These are phyloP conservation scores for Fusarium tuaranense DNA, from an alignment of 2,329 filamentous ascomycete species.

Conservation along the genomic window DNA sequence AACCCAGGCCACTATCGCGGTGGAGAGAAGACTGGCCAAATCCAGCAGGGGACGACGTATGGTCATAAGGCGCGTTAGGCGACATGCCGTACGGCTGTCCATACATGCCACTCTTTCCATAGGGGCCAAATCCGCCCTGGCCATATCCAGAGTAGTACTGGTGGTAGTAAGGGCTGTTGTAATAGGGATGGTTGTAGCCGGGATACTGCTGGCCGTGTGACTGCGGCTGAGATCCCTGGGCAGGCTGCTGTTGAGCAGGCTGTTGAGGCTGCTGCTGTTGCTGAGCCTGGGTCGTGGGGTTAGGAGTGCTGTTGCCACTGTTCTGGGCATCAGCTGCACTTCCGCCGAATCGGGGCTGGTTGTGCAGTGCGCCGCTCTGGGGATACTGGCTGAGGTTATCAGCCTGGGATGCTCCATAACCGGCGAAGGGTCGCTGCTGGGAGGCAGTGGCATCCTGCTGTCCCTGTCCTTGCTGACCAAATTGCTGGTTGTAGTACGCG, in stretches of 20 bases:
- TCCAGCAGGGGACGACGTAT: slow-evolving; percentile 64
- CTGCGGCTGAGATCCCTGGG: slow-evolving; percentile 59
- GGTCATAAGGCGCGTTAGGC: slow-evolving; percentile 68
- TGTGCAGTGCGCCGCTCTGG: slow-evolving; percentile 72
- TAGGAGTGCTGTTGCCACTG: slow-evolving; percentile 92
- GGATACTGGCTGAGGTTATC: slow-evolving; percentile 77
- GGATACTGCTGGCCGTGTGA: slow-evolving; percentile 63
- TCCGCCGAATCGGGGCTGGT: slow-evolving; percentile 69
- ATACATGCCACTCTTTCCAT: slow-evolving; percentile 67
- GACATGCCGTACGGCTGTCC: slow-evolving; percentile 68
- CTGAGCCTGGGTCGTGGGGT: slow-evolving; percentile 74
- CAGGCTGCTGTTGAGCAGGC: slow-evolving; percentile 59
- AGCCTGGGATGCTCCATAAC: slow-evolving; percentile 75
- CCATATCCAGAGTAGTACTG: slow-evolving; percentile 69
- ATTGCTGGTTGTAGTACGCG: slow-evolving; percentile 79
- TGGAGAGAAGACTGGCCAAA: slow-evolving; percentile 67
- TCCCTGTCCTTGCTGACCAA: slow-evolving; percentile 69
- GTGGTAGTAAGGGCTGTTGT: slow-evolving; percentile 71
- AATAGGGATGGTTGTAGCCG: slow-evolving; percentile 69
- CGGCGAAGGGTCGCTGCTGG: slow-evolving; percentile 82
- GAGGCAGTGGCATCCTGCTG: slow-evolving; percentile 78
- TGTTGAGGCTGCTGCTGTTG: slow-evolving; percentile 57
- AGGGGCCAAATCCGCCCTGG: slow-evolving; percentile 65
- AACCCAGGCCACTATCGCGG: slow-evolving; percentile 62
- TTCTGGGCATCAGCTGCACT: slow-evolving; percentile 77